Base-by-base conservation (phyloP, 805 yeast genomes). In the Wickerhamomyces bovis region DNA sequence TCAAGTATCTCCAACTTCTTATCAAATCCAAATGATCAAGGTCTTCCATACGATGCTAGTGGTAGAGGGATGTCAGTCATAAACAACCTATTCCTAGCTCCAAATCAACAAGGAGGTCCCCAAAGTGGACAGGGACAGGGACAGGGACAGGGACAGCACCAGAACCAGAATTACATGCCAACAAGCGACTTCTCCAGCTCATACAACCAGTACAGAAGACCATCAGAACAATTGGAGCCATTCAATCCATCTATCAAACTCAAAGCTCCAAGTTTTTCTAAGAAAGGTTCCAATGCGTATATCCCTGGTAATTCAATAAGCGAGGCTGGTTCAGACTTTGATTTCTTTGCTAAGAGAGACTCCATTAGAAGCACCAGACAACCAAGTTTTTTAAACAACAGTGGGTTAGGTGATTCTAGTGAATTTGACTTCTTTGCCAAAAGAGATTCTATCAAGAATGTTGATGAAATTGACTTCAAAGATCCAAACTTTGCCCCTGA, bases 151-250 rank as follows among this genome's bases (percentile, higher is more conserved):
- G 40, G 38, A 33, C 45, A 28, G 19, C 41, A 35, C 13, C 39
- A 25, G 8, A 28, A 28, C 21, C 48, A 50, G 10, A 50, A 50
- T 19, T 47, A 50, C 25, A 7, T 47, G 8, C 53, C 57, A 16
- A 10, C 54, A 13, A 46, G 44, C 13, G 58, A 57, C 19, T 56
- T 28, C n/a, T 28, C 44, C 41, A 42, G 66, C 57, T 44, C 67
- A 47, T 52, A 54, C 57, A 50, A 55, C 50, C 48, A 60, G 44
- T 40, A 54, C 21, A 63, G 77, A 51, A 62, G 78, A 42, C 75
- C 72, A n/a, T 69, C 77, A 42, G 80, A 76, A 53, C 78, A 73
- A 44, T 50, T 74, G 43, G 80, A 76, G 45, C 74, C 77, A 1
- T 75, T 74, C 52, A 64, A 68, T 43, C 68, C 76, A 3, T 60